A percentile compares a stretch with the other conserved stretches of the same genome.
Evolutionary conservation across 2,329 filamentous ascomycete genomes (phyloP).

Genomic region (Graphiopsis chlorocephala): DNA sequence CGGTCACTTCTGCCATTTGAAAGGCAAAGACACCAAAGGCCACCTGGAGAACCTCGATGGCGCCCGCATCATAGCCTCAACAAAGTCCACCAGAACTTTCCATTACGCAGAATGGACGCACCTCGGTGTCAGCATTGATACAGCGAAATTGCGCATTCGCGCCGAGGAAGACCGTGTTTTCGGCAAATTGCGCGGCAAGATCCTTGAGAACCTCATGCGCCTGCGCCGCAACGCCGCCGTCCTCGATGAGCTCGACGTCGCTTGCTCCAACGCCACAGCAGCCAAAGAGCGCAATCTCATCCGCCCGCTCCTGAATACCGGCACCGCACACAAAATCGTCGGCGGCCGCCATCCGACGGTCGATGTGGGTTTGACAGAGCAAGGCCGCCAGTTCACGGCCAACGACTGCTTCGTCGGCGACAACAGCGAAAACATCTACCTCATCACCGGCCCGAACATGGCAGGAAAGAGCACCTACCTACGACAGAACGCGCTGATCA

Average conservation of each 20-base stretch:
- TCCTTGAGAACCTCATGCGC: constrained; percentile 78
- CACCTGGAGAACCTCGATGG: constrained; percentile 42
- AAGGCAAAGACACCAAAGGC: constrained; percentile 67
- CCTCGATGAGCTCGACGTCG: constrained; percentile 88
- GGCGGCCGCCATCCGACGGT: constrained; percentile 91
- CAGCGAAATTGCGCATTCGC: constrained; percentile 72
- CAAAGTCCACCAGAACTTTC: constrained; percentile 80
- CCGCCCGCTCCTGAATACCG: constrained; percentile 67
- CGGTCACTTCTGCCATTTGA: constrained; percentile 88
- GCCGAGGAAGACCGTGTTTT: constrained; percentile 83
- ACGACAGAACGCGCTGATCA: constrained; percentile 91
- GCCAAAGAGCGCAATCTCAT: constrained; percentile 71
- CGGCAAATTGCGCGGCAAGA: constrained; percentile 66
- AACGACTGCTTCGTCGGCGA: constrained; percentile 87
- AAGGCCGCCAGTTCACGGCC: constrained; percentile 76
- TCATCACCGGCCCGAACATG: constrained; percentile 90
- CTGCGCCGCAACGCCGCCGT: constrained; percentile 87
- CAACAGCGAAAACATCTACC: constrained; percentile 66
- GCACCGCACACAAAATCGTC: constrained; percentile 68
- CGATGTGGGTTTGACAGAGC: constrained; percentile 73
- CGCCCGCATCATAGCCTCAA: constrained; percentile 65
- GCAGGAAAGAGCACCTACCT: constrained; percentile 95
- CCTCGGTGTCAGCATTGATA: constrained; percentile 76
- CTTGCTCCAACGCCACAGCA: constrained; percentile 77
- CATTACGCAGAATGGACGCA: constrained; percentile 80